These are phyloP conservation scores for Suillus subluteus DNA, from an alignment of 768 basidiomycete species.

Conservation along the genomic window DNA sequence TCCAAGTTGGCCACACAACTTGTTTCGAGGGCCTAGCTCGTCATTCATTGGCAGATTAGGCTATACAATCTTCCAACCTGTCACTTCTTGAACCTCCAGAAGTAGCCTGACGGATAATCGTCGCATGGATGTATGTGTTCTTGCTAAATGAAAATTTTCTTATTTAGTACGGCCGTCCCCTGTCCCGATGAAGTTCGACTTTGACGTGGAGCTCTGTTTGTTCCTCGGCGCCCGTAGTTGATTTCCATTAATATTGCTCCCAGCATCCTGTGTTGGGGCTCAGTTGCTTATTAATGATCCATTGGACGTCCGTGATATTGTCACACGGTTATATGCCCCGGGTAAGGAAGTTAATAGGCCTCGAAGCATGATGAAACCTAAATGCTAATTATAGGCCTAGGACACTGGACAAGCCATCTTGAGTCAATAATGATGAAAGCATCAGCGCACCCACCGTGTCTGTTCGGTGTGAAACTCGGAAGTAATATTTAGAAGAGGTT, in stretches of 20 bases:
- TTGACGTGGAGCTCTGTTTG: background rate
- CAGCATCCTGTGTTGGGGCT: background rate
- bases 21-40: background rate
- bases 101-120: background rate
- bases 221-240: background rate
- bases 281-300: background rate
- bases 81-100: background rate
- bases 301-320: background rate
- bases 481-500: background rate
- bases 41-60: background rate
- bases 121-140: background rate
- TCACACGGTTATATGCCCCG: background rate
- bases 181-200: background rate
- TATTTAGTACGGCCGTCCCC: background rate
- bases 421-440: background rate
- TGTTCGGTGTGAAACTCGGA: background rate
- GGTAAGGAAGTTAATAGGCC: background rate
- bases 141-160: background rate
- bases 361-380: background rate
- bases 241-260: background rate
- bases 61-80: background rate
- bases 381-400: background rate
- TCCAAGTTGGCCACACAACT: background rate
- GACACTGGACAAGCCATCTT: background rate
- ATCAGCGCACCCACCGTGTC: background rate